Base-by-base conservation (phyloP, 2,329 filamentous ascomycete genomes). In the Nemania sp. region DNA sequence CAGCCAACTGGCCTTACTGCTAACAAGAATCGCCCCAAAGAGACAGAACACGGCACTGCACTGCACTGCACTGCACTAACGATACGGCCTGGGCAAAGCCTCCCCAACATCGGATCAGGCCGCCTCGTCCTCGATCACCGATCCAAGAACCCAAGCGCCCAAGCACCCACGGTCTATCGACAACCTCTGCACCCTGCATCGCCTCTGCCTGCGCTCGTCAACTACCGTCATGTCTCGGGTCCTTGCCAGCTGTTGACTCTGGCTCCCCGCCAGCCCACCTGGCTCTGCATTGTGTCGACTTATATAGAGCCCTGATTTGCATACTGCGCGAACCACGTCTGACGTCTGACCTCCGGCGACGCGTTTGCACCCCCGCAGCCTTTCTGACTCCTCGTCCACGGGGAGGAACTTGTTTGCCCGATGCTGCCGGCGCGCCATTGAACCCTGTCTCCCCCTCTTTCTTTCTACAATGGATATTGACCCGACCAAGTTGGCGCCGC, bases 401-500 rank as follows among this genome's bases (percentile, higher is more conserved):
- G 66, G 62, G 63, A 66, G 69, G 29, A 64, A 51, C 53, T 45
- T 64, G 38, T 70, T 52, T 67, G 62, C 69, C 73, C 72, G 75
- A 83, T 83, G 81, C 75, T 75, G 76, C 73, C 73, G 72, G 69
- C 73, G 71, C 71, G 72, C 73, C 75, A 76, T 74, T 73, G 74
- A 71, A 73, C 52, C 65, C 68, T 68, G 71, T 70, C 72, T 69
- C 73, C 70, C 70, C n/a, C 38, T 13, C 4, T 20, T 67, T 73
- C 70, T 71, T 67, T 75, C 71, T 69, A 78, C 76, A 76, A 86
- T 88, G 85, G 85, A 86, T 70, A 77, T 76, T 70, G 76, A 80
- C 75, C 77, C 79, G 49, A 78, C 74, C 71, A 80, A 77, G 78
- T 80, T 88, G 78, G 85, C 85, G 56, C 86, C 86, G 69, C 86